Conservation (phyloP, 2,329 filamentous ascomycete genomes). For the Penicillium brevicompactum region DNA sequence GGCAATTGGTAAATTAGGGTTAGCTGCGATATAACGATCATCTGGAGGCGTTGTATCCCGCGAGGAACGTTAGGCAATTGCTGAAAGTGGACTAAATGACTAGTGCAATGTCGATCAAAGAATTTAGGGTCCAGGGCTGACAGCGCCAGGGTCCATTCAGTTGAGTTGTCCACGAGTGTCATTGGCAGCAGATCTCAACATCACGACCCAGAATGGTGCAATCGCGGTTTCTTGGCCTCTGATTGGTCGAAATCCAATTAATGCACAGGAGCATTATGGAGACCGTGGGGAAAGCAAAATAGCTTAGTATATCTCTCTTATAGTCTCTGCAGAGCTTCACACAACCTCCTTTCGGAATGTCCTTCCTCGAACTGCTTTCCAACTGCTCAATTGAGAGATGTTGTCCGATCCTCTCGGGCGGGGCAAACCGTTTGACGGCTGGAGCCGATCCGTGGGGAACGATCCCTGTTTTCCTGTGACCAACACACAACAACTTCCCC, state of each 20-base stretch:
- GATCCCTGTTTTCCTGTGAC: neutral
- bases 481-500: neutral
- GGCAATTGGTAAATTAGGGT: too few species aligned
- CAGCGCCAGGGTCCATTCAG: too few species aligned
- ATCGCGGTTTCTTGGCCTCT: conserved; percentile 10
- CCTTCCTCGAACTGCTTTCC: too few species aligned
- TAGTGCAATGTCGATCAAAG: too few species aligned
- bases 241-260: conserved; percentile 6
- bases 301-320: neutral
- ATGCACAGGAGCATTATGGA: neutral
- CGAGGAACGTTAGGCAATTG: too few species aligned
- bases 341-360: neutral
- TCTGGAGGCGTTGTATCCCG: too few species aligned
- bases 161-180: neutral
- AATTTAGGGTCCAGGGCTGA: too few species aligned
- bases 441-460: conserved; percentile 16
- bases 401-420: neutral
- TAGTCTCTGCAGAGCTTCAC: neutral
- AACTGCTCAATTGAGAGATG: too few species aligned
- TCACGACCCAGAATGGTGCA: conserved; percentile 16
- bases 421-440: conserved; percentile 7
- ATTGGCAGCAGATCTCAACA: conserved; percentile 20
- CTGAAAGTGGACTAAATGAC: too few species aligned
- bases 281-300: neutral
- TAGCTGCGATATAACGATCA: too few species aligned